Evolutionary conservation across 495 filamentous ascomycete genomes (phyloP).

Genomic region (Annulohypoxylon nitens): DNA sequence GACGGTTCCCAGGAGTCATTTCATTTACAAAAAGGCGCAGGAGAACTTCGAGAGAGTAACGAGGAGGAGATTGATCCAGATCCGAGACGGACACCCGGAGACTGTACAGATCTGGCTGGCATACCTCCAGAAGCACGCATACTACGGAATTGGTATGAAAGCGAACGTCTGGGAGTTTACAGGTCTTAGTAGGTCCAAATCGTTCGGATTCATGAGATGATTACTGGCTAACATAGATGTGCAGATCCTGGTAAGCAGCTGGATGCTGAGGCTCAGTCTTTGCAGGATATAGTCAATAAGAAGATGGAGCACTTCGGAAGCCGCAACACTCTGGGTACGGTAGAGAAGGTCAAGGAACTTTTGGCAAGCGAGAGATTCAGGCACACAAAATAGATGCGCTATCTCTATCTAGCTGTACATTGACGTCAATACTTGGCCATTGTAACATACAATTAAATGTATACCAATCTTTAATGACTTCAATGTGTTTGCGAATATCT

Average conservation of each 20-base stretch:
- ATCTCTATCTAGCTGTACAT: constrained; percentile 33
- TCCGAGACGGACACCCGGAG: constrained; percentile 92
- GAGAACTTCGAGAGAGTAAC: constrained; percentile 98
- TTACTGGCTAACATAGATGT: constrained; percentile 34
- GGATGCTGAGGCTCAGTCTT: constrained; percentile 69
- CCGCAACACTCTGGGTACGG: constrained; percentile 62
- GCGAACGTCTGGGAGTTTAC: constrained; percentile 94
- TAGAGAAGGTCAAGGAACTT: constrained; percentile 68
- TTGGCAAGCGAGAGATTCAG: constrained; percentile 65
- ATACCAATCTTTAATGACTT: constrained; percentile 16
- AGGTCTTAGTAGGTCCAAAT: constrained; percentile 68
- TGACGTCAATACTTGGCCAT: constrained; percentile 12
- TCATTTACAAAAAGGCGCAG: constrained; percentile 96
- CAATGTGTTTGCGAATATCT: constrained; percentile 7
- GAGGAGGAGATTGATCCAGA: constrained; percentile 86
- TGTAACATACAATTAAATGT: constrained; percentile 21
- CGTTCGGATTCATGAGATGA: not conserved
- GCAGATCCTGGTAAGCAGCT: constrained; percentile 75
- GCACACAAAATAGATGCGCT: constrained; percentile 38
- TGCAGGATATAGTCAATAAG: constrained; percentile 70
- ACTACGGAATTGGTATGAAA: constrained; percentile 98
- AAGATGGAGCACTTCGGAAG: constrained; percentile 75
- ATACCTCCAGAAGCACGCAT: constrained; percentile 88
- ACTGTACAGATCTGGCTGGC: constrained; percentile 91
- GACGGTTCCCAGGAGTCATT: constrained; percentile 91